phyloP scores from a whole-genome alignment of 441 rosid species.

The Sinapis alba region DNA sequence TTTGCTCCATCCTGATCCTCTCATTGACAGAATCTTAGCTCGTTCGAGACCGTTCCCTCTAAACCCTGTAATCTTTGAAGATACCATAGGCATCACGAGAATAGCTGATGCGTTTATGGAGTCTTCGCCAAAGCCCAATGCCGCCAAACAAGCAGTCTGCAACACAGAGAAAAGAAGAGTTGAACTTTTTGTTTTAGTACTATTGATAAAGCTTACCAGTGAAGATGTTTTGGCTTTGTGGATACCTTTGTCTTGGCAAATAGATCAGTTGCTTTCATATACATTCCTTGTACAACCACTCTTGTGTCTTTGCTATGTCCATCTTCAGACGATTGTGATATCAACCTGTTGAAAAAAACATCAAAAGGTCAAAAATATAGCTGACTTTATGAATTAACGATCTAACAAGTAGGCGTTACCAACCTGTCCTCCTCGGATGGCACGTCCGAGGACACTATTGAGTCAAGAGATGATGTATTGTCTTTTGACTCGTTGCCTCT shows the following conservation, averaged over 20 bases:
- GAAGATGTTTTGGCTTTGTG: background rate
- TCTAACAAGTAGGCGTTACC: background rate
- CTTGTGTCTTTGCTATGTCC: constrained; percentile 61
- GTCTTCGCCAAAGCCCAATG: constrained; percentile 88
- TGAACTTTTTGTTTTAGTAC: background rate
- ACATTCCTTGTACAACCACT: constrained; percentile 60
- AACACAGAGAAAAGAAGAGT: constrained; percentile 18
- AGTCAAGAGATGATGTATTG: constrained; percentile 48
- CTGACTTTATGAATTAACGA: background rate
- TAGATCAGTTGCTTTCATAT: constrained; percentile 54
- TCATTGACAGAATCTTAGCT: constrained; percentile 64
- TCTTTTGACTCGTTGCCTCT: constrained; percentile 86
- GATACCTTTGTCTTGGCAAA: constrained; percentile 82
- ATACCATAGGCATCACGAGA: constrained; percentile 97
- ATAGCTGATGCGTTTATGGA: constrained; percentile 92
- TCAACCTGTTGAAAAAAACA: constrained; percentile 48
- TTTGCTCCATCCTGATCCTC: constrained; percentile 71
- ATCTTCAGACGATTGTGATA: constrained; percentile 52
- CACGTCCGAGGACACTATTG: constrained; percentile 32
- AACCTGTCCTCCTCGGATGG: constrained; percentile 82
- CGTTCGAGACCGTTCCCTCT: constrained; percentile 74
- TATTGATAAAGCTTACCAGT: background rate
- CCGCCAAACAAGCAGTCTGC: constrained; percentile 74
- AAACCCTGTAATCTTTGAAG: constrained; percentile 90
- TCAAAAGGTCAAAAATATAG: background rate